Percentiles rank a stretch among this genome's conserved stretches.
Conservation (phyloP, 805 yeast genomes). For the Yarrowia sp. region DNA sequence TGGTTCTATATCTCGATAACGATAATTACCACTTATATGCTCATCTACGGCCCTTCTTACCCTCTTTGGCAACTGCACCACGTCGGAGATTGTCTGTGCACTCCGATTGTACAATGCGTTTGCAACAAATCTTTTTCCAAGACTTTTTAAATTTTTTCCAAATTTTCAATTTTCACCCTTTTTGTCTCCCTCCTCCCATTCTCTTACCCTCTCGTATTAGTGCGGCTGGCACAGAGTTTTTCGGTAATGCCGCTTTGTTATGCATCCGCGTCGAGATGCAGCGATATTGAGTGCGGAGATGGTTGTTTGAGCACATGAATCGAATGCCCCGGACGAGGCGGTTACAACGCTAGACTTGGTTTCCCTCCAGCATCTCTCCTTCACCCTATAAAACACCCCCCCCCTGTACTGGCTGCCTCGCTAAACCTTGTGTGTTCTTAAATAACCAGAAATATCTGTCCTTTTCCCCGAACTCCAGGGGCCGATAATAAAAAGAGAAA, state of each 20-base stretch:
- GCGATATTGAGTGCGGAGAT: too few species aligned
- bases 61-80: too few species aligned
- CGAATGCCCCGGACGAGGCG: background rate
- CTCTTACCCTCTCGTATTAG: conserved; percentile 11
- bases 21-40: too few species aligned
- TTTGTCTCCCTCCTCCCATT: background rate
- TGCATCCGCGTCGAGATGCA: background rate
- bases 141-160: too few species aligned
- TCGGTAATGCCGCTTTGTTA: conserved; percentile 3
- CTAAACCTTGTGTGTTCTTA: background rate
- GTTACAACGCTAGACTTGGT: too few species aligned
- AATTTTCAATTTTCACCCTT: background rate
- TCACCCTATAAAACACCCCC: too few species aligned
- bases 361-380: too few species aligned
- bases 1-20: too few species aligned
- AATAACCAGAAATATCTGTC: background rate
- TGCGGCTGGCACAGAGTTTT: conserved; percentile 9
- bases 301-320: background rate
- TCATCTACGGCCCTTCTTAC: too few species aligned
- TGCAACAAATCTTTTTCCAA: too few species aligned
- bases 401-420: background rate
- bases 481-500: background rate
- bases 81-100: too few species aligned
- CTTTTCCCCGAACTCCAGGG: conserved; percentile 9
- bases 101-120: too few species aligned